phyloP scores from a whole-genome alignment of 2,329 filamentous ascomycete genomes.

The Diaporthe aspalathi region DNA sequence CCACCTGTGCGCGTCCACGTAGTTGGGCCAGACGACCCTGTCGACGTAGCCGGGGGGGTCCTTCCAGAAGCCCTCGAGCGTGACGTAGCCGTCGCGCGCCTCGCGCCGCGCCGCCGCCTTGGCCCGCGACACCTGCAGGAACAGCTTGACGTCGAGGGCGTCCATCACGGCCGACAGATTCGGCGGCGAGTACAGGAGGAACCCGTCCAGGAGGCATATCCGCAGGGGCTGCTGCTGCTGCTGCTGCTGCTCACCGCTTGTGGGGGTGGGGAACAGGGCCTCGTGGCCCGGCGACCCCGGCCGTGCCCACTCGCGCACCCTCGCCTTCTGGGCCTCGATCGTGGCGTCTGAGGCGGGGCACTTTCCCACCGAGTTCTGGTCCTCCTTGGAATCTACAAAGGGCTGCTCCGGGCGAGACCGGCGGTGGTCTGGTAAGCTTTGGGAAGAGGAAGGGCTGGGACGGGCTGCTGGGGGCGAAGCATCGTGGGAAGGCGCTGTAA shows the following conservation, averaged over 20 bases:
- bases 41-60: constrained; percentile 97
- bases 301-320: constrained; percentile 60
- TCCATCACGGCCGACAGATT: constrained; percentile 65
- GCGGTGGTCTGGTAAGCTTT: constrained; percentile 30
- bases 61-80: constrained; percentile 90
- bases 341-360: constrained; percentile 62
- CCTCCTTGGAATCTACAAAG: constrained; percentile 67
- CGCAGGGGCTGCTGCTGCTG: constrained; percentile 46
- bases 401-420: constrained; percentile 51
- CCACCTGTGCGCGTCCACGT: constrained; percentile 83
- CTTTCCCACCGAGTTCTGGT: constrained; percentile 69
- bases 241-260: constrained; percentile 7
- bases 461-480: background rate
- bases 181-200: constrained; percentile 78
- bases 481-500: constrained; percentile 17
- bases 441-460: constrained; percentile 49
- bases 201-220: constrained; percentile 86
- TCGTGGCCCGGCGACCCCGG: constrained; percentile 57
- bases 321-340: constrained; percentile 59
- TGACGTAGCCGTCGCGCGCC: constrained; percentile 80
- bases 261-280: constrained; percentile 42
- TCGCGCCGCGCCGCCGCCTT: constrained; percentile 74
- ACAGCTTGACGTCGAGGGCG: constrained; percentile 79
- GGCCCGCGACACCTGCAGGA: constrained; percentile 76
- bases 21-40: constrained; percentile 95